Evolutionary conservation across 2,329 filamentous ascomycete species (phyloP), one percentile per base, ranked within the genome.

Genomic region (Colletotrichum lini): DNA sequence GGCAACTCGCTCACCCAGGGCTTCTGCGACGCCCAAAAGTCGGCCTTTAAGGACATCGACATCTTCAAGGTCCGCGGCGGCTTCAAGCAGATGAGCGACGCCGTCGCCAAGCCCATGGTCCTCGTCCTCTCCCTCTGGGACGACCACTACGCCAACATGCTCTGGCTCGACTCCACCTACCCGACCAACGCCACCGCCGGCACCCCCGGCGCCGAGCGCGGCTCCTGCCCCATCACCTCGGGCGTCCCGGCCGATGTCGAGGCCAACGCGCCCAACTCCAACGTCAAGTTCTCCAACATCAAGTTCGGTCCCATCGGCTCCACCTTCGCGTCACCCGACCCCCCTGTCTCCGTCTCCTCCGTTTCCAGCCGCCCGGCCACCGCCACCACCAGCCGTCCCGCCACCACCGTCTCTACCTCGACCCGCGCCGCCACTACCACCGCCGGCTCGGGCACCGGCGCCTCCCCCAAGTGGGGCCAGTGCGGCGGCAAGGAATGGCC

Each of bases 111-210:
- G 13, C 78, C 79, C 75, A 86, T 86, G 84, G 85, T 87, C 42
- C 83, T 87, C 40, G 84, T 86, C 75, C 80, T 87, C 79, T 85
- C 83, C 64, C 76, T 87, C 72, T 91, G 89, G 89, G 89, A 92
- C 77, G 91, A 93, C 82, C 65, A 70, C 65, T 72, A 73, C 72
- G 62, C 70, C 44, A 73, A 72, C 65, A 73, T 73, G 72, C 87
- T 92, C 77, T 94, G 92, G 92, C 88, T 94, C 76, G 92, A 94
- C 84, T 89, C 88, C 72, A 87, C 83, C 78, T 92, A 88, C 84
- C 91, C 91, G 59, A 83, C 84, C 72, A 78, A 81, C 72, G 76
- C 82, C 40, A 74, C 72, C 2, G 60, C 72, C 2, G 70, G 67
- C 53, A 23, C 53, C 40, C 83, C 83, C 40, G 89, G 90, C 74